A percentile compares a stretch with the other conserved stretches of the same genome.
Conservation (phyloP, 805 yeast species). For the Ogataea pini region DNA sequence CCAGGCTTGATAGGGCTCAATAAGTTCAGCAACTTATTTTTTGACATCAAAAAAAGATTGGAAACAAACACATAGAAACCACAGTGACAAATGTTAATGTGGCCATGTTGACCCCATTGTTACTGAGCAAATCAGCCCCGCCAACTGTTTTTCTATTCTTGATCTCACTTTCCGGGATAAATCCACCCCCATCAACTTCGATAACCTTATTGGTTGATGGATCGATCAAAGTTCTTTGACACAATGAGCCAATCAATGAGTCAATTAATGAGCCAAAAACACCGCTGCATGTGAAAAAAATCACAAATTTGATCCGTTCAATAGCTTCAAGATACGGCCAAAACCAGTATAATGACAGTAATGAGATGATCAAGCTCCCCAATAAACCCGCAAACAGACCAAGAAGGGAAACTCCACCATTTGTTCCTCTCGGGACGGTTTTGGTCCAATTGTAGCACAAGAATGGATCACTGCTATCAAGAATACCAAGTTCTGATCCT, state of each 20-base stretch:
- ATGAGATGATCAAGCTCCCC: constrained; percentile 12
- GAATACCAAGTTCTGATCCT: constrained; percentile 18
- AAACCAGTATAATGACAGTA: constrained; percentile 2
- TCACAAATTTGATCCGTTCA: not conserved
- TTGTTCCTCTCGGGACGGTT: constrained; percentile 11
- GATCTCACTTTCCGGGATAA: not conserved
- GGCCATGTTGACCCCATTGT: constrained; percentile 10
- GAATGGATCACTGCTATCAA: constrained; percentile 6
- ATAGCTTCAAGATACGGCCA: not conserved
- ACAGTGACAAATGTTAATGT: constrained; percentile 3
- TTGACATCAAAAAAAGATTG: not conserved
- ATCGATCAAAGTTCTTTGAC: constrained; percentile 11
- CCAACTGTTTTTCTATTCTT: not conserved
- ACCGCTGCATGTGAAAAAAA: constrained; percentile 6
- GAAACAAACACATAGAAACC: not conserved
- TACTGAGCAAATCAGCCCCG: constrained; percentile 11
- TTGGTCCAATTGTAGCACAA: constrained; percentile 13
- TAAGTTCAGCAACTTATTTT: too few relatives aligned
- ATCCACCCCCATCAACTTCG: constrained; percentile 17
- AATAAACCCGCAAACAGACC: constrained; percentile 15
- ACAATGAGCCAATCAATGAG: constrained; percentile 6
- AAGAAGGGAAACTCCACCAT: constrained; percentile 14
- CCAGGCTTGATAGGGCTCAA: too few relatives aligned
- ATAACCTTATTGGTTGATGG: constrained; percentile 4
- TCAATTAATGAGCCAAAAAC: not conserved